Conservation (phyloP, 208 protist genomes). For the Acanthamoeba castellanii region DNA sequence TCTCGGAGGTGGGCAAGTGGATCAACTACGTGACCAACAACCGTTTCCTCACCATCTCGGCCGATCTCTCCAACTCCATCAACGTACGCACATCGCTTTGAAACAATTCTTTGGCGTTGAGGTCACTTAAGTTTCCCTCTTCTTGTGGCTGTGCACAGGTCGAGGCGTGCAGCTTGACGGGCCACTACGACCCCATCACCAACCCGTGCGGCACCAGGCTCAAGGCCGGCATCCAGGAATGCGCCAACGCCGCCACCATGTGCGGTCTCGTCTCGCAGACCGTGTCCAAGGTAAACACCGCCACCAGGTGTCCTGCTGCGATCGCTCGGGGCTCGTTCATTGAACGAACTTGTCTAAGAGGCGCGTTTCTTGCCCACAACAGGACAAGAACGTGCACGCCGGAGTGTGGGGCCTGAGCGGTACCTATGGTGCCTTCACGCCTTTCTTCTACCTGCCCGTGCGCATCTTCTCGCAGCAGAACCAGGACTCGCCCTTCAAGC, state of each 20-base stretch:
- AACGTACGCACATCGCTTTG: slow-evolving; percentile 12
- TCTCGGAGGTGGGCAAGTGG: slow-evolving; percentile 77
- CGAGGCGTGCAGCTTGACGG: slow-evolving; percentile 71
- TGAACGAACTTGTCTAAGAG: not conserved
- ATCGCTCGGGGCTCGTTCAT: not conserved
- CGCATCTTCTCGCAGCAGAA: slow-evolving; percentile 78
- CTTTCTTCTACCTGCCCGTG: slow-evolving; percentile 72
- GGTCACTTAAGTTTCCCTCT: not conserved
- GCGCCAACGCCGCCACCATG: slow-evolving; percentile 69
- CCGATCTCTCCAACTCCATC: slow-evolving; percentile 76
- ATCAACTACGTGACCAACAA: slow-evolving; percentile 76
- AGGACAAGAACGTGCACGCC: slow-evolving; percentile 53
- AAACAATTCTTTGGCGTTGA: not conserved
- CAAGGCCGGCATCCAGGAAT: slow-evolving; percentile 72
- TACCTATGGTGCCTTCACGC: slow-evolving; percentile 77
- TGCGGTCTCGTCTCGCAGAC: slow-evolving; percentile 67
- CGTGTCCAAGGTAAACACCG: slow-evolving; percentile 7
- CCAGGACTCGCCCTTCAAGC: slow-evolving; percentile 45
- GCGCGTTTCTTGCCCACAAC: not conserved
- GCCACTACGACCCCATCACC: slow-evolving; percentile 70
- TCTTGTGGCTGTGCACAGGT: too few species aligned
- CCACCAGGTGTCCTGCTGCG: too few species aligned
- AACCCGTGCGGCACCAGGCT: slow-evolving; percentile 70
- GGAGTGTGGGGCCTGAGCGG: slow-evolving; percentile 68
- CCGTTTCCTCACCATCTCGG: slow-evolving; percentile 65